Percentiles rank a stretch among this genome's conserved stretches.
phyloP scores from a whole-genome alignment of 2,329 filamentous ascomycete species.

The Erysiphe pulchra region DNA sequence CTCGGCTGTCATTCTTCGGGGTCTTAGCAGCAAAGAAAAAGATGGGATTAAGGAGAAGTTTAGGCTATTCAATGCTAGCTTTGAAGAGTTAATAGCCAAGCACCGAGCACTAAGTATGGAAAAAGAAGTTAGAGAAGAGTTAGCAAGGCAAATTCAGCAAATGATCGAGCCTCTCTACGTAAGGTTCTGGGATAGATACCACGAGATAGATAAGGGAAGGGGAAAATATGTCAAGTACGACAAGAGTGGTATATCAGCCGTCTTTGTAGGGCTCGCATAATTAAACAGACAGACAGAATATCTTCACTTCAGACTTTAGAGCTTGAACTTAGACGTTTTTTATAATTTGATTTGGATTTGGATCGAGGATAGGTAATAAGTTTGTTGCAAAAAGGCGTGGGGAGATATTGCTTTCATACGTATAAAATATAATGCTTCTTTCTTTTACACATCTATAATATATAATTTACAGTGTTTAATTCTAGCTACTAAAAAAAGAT shows the following conservation, averaged over 20 bases:
- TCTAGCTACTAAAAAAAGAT: no score
- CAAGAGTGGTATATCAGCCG: slow-evolving; percentile 50
- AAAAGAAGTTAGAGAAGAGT: slow-evolving; percentile 55
- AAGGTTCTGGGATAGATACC: slow-evolving; percentile 89
- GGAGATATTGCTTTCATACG: no score
- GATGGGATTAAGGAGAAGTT: slow-evolving; percentile 95
- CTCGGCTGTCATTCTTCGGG: slow-evolving; percentile 62
- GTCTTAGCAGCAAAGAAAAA: slow-evolving; percentile 68
- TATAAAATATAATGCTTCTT: no score
- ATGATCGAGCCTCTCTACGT: slow-evolving; percentile 88
- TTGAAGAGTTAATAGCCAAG: slow-evolving; percentile 64
- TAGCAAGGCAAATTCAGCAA: slow-evolving; percentile 64
- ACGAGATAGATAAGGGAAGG: slow-evolving; percentile 92
- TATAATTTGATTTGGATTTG: no score
- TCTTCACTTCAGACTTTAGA: no score
- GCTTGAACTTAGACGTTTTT: no score
- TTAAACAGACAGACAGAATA: not conserved
- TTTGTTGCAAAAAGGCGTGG: no score
- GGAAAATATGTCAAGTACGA: slow-evolving; percentile 98
- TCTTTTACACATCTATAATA: no score
- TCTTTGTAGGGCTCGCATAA: slow-evolving; percentile 16
- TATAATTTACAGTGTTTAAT: no score
- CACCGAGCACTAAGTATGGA: slow-evolving; percentile 82
- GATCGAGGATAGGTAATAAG: no score
- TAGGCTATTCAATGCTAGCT: slow-evolving; percentile 64